A percentile compares a stretch with the other conserved stretches of the same genome.
Conservation (phyloP, 2,329 filamentous ascomycete species). For the Fusarium liriodendri region DNA sequence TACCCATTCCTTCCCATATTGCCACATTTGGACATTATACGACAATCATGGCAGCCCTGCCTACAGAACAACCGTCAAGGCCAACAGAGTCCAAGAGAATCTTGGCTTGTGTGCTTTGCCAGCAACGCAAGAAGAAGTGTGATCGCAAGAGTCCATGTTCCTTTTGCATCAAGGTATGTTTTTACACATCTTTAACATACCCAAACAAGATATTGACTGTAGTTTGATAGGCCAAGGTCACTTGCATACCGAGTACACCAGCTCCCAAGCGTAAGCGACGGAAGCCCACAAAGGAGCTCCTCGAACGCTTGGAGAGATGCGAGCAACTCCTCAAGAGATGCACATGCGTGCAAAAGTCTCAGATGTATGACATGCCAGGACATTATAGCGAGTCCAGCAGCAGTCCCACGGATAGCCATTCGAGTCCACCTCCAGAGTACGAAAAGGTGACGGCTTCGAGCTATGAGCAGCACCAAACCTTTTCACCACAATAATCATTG, state of each 20-base stretch:
- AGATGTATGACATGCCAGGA: conserved; percentile 13
- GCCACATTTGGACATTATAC: neutral
- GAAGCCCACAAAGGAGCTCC: conserved; percentile 31
- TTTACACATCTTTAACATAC: neutral
- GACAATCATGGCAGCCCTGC: conserved; percentile 14
- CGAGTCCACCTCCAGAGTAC: conserved; percentile 25
- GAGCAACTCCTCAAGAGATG: conserved; percentile 32
- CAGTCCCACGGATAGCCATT: conserved; percentile 22
- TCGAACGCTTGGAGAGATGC: conserved; percentile 27
- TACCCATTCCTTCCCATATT: neutral
- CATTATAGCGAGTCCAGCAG: conserved; percentile 26
- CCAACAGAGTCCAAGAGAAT: conserved; percentile 15
- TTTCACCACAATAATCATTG: neutral
- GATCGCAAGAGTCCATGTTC: conserved; percentile 33
- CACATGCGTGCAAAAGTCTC: conserved; percentile 30
- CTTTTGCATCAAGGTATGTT: conserved; percentile 29
- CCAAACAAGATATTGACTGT: neutral
- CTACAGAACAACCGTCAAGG: conserved; percentile 9
- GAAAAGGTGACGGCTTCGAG: conserved; percentile 14
- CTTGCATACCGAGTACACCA: conserved; percentile 31
- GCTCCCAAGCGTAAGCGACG: conserved; percentile 32
- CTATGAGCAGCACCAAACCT: neutral
- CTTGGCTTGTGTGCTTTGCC: conserved; percentile 32
- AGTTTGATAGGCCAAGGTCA: conserved; percentile 20
- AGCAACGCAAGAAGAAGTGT: conserved; percentile 38